Conservation (phyloP, 2,329 filamentous ascomycete species). For the Venturia effusa region DNA sequence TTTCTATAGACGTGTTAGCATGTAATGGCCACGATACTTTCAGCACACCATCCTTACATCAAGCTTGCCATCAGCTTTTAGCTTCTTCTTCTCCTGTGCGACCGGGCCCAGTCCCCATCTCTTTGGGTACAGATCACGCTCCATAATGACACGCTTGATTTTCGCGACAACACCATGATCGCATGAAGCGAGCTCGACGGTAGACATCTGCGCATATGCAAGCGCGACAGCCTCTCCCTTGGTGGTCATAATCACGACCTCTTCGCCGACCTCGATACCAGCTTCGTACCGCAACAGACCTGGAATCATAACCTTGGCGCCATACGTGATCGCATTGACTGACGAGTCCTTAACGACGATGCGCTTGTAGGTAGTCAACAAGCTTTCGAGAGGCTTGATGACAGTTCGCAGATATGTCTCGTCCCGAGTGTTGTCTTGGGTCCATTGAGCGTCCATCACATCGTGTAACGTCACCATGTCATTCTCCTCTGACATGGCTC, state of each 20-base stretch:
- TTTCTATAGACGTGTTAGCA: constrained; percentile 48
- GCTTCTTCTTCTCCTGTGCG: constrained; percentile 97
- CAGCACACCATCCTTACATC: constrained; percentile 45
- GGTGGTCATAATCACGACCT: constrained; percentile 96
- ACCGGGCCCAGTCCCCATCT: constrained; percentile 94
- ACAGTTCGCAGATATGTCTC: constrained; percentile 86
- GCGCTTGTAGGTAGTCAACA: constrained; percentile 90
- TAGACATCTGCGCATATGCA: constrained; percentile 95
- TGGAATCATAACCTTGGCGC: constrained; percentile 97
- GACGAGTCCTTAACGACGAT: constrained; percentile 95
- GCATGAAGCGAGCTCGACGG: constrained; percentile 90
- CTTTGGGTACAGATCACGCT: constrained; percentile 92
- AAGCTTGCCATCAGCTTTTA: constrained; percentile 95
- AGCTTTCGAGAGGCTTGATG: constrained; percentile 84
- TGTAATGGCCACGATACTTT: neutral
- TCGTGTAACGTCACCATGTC: constrained; percentile 87
- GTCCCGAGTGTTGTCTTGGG: constrained; percentile 89
- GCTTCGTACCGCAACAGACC: constrained; percentile 73
- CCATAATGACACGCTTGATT: constrained; percentile 99
- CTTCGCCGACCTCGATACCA: constrained; percentile 87
- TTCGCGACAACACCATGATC: constrained; percentile 97
- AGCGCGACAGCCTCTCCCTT: constrained; percentile 98
- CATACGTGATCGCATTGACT: constrained; percentile 96
- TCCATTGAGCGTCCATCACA: constrained; percentile 91
- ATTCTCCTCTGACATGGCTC: constrained; percentile 87